Evolutionary conservation across 2,329 filamentous ascomycete genomes (phyloP), one percentile per base, ranked within the genome.

Genomic region (Sclerotinia minor): DNA sequence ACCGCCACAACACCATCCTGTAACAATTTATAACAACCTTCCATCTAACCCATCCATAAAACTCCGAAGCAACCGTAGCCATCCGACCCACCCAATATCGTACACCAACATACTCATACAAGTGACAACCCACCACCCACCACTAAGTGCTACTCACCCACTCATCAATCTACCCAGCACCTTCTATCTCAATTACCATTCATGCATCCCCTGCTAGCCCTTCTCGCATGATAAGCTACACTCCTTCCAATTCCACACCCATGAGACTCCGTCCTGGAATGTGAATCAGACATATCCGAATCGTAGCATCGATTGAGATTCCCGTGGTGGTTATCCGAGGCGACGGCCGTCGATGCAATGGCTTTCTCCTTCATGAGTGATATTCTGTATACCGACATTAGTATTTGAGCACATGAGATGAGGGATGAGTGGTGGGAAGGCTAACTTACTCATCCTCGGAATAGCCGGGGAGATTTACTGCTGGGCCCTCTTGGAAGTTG

Each of bases 391-490:
- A 0, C 24, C 17, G 24, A 9, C 13, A 24, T 58, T 21, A 47
- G 17, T 49, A 53, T 41, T 7, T 21, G n/a, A 11, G 29, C 13
- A 21, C 53, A 47, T 60, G 3, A 24, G 21, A 49, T 29, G 47
- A 53, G 65, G 21, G 5, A 38, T 26, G 29, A 50, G 45, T 50
- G 45, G 1, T 41, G 45, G 53, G 64, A 64, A 59, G 53, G 67
- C 41, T 5, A 44, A 79, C 85, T 77, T 81, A 87, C 85, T 89
- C 85, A 72, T 87, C 84, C 71, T 85, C 81, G 57, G 83, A 83
- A 53, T 87, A 79, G 50, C 85, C 86, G 2, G 84, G 84, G 19
- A 88, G 78, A 54, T 77, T 78, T 52, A 83, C 79, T n/a, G 80
- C 78, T 73, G 86, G 73, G 6, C 74, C 84, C 68, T 81, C 82